Base-by-base conservation (phyloP, 352 stramenopile species). In the Globisporangium alternatum region DNA sequence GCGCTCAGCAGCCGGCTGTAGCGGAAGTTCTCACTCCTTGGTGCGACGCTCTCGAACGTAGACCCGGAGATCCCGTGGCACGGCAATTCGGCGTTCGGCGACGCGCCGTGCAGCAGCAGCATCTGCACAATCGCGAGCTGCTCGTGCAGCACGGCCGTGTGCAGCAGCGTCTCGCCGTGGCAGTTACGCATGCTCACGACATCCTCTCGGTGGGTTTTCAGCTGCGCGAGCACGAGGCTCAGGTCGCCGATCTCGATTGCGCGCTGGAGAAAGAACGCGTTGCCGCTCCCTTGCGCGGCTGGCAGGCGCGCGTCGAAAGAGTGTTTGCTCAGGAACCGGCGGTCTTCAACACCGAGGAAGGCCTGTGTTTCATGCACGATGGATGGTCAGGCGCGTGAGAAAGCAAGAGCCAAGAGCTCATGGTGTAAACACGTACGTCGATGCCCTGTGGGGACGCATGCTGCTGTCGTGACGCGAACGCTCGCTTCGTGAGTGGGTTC, bases 151-250 rank as follows among this genome's bases (percentile, higher is more conserved):
- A 90, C 81, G 5, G 83, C 83, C 0, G 74, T 84, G 52, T 93
- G 83, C 41, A 93, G 70, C 21, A 90, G 52, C 31, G 78, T 90
- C 62, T 93, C 83, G 33, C 81, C 81, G 48, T 80, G 70, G n/a
- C 65, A 68, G 58, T 86, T 88, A 44, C 71, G 70, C 22, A 49
- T 43, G 22, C n/a, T 10, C 1, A 52, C 12, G 12, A 65, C 43
- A 5, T 59, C 37, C 22, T 41, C 25, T 28, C 21, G 37, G 33
- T n/a, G 56, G n/a, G 17, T 35, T n/a, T 33, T 33, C 10, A 85
- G 60, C 5, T 67, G 64, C 2, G 48, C 2, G 2, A 70, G 55
- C n/a, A 87, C 57, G 6, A 75, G 70, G 3, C 60, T 21, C 5
- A 82, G 15, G 64, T 85, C 72, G 2, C 83, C 83, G n/a, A 89